phyloP scores from a whole-genome alignment of 1,139 yeast genomes.

The Candida gigantensis region DNA sequence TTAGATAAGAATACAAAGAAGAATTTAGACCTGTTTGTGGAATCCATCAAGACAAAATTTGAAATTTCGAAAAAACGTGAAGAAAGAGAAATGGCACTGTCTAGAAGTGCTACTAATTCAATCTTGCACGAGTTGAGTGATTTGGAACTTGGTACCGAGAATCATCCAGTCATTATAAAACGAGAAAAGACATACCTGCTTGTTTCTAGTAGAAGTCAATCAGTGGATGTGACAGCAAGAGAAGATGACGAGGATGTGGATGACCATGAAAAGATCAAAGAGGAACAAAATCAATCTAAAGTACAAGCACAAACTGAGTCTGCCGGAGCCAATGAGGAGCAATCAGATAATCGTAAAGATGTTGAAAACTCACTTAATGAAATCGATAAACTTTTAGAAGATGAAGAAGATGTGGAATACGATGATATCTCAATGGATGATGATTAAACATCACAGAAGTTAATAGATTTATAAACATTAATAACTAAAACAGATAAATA shows the following conservation, averaged over 20 bases:
- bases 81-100: slow-evolving; percentile 12
- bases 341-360: slow-evolving; percentile 14
- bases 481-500: too few relatives aligned
- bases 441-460: too few relatives aligned
- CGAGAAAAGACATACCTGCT: too few relatives aligned
- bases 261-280: too few relatives aligned
- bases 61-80: slow-evolving; percentile 29
- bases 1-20: slow-evolving; percentile 49
- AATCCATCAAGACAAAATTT: slow-evolving; percentile 26
- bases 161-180: not conserved
- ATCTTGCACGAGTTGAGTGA: slow-evolving; percentile 15
- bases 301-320: too few relatives aligned
- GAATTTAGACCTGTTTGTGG: slow-evolving; percentile 48
- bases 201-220: too few relatives aligned
- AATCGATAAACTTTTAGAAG: slow-evolving; percentile 40
- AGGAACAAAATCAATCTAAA: too few relatives aligned
- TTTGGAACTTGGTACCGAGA: slow-evolving; percentile 9
- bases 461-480: not conserved
- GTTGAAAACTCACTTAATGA: slow-evolving; percentile 26
- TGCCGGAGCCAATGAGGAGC: slow-evolving; percentile 6
- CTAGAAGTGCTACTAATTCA: slow-evolving; percentile 17
- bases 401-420: slow-evolving; percentile 45
- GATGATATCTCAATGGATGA: slow-evolving; percentile 26
- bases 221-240: too few relatives aligned
- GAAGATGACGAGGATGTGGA: too few relatives aligned